These are phyloP conservation scores for Cryptococcus wingfieldii DNA, from an alignment of 1,284 basidiomycete species.

Conservation along the genomic window DNA sequence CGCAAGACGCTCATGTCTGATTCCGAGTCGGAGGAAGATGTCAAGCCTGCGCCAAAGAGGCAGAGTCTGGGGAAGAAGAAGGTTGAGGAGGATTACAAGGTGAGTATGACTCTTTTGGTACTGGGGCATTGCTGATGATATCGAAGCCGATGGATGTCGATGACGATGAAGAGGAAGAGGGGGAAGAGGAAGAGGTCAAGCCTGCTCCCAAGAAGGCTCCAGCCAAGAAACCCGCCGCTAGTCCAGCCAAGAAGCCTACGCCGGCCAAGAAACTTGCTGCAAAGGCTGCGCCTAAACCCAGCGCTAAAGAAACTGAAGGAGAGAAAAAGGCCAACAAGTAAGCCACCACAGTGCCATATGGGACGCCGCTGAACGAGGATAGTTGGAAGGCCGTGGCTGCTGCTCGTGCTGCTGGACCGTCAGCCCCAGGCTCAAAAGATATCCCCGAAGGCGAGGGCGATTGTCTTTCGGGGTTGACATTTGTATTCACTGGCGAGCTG, in stretches of 20 bases:
- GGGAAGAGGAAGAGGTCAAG: slow-evolving; percentile 29
- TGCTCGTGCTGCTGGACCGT: slow-evolving; percentile 63
- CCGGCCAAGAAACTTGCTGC: slow-evolving; percentile 18
- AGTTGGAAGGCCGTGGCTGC: slow-evolving; percentile 59
- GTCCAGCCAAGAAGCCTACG: slow-evolving; percentile 15
- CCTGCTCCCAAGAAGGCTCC: slow-evolving; percentile 28
- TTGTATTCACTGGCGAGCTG: slow-evolving; percentile 95
- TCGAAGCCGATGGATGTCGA: slow-evolving; percentile 4
- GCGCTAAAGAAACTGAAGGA: slow-evolving; percentile 9
- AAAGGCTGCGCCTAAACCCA: background rate
- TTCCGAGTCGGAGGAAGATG: slow-evolving; percentile 22
- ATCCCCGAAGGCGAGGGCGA: slow-evolving; percentile 74
- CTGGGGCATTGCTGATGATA: background rate
- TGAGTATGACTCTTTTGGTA: background rate
- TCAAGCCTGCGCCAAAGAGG: slow-evolving; percentile 40
- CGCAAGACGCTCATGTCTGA: slow-evolving; percentile 12
- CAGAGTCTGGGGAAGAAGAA: slow-evolving; percentile 19
- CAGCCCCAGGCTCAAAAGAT: slow-evolving; percentile 62
- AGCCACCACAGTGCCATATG: slow-evolving; percentile 27
- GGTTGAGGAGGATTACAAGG: background rate
- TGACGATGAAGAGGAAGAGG: slow-evolving; percentile 9
- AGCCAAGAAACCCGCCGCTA: slow-evolving; percentile 22
- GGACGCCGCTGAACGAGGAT: slow-evolving; percentile 1
- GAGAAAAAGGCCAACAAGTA: slow-evolving; percentile 19
- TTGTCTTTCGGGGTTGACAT: slow-evolving; percentile 78